Evolutionary conservation across 139 green algal species (phyloP).

Genomic region (Coelastrella sp.): DNA sequence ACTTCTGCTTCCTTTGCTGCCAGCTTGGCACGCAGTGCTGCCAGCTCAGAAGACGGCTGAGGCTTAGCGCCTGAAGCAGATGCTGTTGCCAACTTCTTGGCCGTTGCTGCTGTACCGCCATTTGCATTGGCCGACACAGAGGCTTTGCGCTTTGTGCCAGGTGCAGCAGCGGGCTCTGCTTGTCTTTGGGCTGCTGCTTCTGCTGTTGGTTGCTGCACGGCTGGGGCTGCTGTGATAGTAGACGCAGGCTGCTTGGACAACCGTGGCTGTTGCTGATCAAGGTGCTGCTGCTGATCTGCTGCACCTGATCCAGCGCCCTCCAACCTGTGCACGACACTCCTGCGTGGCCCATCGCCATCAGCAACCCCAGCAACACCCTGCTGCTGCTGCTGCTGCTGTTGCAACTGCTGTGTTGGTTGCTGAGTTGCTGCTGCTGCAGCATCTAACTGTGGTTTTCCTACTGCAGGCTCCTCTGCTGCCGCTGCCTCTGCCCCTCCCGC

Average conservation of each 20-base stretch:
- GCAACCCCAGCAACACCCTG: background rate
- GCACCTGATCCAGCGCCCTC: background rate
- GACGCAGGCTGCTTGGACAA: background rate
- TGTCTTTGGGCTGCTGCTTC: background rate
- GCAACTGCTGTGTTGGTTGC: background rate
- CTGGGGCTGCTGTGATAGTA: background rate
- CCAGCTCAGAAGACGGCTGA: slow-evolving; percentile 6
- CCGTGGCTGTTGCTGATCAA: background rate
- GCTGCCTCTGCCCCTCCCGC: background rate
- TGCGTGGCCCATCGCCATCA: background rate
- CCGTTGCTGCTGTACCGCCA: slow-evolving; percentile 9
- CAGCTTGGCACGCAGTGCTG: slow-evolving; percentile 23
- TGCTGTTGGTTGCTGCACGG: background rate
- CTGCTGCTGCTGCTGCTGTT: background rate
- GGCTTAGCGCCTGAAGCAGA: background rate
- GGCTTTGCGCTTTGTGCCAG: background rate
- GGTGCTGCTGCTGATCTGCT: background rate
- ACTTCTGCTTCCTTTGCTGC: slow-evolving; percentile 34
- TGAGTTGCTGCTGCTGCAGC: background rate
- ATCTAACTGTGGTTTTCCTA: background rate
- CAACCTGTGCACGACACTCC: background rate
- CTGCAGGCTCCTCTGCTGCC: slow-evolving; percentile 4
- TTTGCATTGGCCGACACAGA: background rate
- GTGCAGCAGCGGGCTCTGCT: background rate
- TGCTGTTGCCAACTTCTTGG: slow-evolving; percentile 4